phyloP scores from a whole-genome alignment of 140 eudicot species.

The Bidens hawaiensis region DNA sequence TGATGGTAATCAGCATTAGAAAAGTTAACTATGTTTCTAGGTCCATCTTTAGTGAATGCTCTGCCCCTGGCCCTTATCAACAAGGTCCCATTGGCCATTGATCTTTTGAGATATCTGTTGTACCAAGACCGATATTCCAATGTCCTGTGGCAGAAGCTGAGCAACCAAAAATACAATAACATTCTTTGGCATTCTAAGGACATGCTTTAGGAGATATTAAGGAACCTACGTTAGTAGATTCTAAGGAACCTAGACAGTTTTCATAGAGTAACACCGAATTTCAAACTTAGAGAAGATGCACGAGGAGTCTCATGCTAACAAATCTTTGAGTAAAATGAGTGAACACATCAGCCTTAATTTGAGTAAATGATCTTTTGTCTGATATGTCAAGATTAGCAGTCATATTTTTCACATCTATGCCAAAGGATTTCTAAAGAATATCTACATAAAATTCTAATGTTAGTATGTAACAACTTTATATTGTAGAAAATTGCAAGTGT shows the following conservation, averaged over 20 bases:
- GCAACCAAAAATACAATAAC: background rate
- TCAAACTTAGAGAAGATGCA: background rate
- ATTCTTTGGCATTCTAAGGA: background rate
- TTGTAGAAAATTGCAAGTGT: background rate
- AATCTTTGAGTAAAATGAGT: slow-evolving; percentile 6
- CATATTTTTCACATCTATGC: background rate
- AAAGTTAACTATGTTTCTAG: background rate
- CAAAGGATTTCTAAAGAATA: background rate
- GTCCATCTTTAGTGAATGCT: background rate
- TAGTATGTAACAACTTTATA: background rate
- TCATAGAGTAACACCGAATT: background rate
- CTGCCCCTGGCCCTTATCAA: background rate
- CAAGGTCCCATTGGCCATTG: background rate
- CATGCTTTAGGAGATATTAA: no score
- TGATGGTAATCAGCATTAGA: background rate
- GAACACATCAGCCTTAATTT: background rate
- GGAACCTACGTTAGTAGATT: background rate
- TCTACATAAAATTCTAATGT: background rate
- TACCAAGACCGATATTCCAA: background rate
- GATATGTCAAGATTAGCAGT: background rate
- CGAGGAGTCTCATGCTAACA: background rate
- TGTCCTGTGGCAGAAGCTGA: background rate
- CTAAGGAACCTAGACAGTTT: background rate
- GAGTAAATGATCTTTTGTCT: background rate
- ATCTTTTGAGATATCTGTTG: background rate